Conservation (phyloP, 1,284 basidiomycete species). For the Pseudozyma thailandica region DNA sequence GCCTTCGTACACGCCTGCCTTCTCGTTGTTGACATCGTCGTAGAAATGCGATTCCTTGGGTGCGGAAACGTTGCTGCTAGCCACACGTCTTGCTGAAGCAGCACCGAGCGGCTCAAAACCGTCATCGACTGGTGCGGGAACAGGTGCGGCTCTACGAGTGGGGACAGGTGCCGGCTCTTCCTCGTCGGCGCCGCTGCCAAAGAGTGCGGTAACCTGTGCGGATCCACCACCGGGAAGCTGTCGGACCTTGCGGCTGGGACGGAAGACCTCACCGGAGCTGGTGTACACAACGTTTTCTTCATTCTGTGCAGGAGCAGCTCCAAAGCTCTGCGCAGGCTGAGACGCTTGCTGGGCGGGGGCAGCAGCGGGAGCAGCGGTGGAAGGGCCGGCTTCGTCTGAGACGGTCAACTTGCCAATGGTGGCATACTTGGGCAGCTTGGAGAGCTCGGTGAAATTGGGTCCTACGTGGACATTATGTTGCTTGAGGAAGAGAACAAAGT, state of each 20-base stretch:
- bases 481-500: constrained; percentile 59
- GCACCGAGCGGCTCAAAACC: constrained; percentile 37
- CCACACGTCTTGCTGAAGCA: constrained; percentile 28
- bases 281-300: constrained; percentile 44
- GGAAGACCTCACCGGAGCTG: constrained; percentile 56
- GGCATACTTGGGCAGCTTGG: constrained; percentile 56
- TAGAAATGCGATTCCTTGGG: constrained; percentile 31
- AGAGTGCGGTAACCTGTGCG: constrained; percentile 53
- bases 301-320: constrained; percentile 3
- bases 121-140: constrained; percentile 17
- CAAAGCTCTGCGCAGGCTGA: constrained; percentile 9
- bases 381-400: constrained; percentile 24
- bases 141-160: constrained; percentile 8
- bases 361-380: constrained; percentile 15
- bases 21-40: constrained; percentile 19
- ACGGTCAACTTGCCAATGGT: constrained; percentile 51
- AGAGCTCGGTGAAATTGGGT: constrained; percentile 58
- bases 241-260: constrained; percentile 59
- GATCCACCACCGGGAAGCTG: constrained; percentile 57
- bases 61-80: constrained; percentile 28
- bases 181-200: constrained; percentile 48
- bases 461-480: constrained; percentile 57
- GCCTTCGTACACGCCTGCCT: constrained; percentile 43
- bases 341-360: constrained; percentile 6
- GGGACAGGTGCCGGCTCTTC: constrained; percentile 19